A percentile compares a stretch with the other conserved stretches of the same genome.
These are phyloP conservation scores for Aquilaria yunnanensis DNA, from an alignment of 345 rosid species.

Conservation along the genomic window DNA sequence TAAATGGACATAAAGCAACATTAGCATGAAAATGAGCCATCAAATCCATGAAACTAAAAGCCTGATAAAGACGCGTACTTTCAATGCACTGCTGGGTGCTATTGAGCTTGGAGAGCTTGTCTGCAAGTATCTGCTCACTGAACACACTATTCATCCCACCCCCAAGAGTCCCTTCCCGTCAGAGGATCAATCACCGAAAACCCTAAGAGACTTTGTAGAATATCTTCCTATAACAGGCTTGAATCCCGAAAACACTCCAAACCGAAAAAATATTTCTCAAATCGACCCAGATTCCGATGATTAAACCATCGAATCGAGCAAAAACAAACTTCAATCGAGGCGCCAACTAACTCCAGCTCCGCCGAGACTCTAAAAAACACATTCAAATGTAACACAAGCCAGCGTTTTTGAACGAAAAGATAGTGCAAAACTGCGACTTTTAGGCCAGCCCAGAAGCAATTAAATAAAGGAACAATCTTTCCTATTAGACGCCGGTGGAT, in stretches of 20 bases:
- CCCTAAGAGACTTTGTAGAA: conserved; percentile 1
- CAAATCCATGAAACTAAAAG: too few species aligned
- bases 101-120: conserved; percentile 96
- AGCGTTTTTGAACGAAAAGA: too few species aligned
- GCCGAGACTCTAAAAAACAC: too few species aligned
- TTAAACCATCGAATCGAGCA: conserved; percentile 11
- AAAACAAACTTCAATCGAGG: background rate
- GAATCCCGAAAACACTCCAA: background rate
- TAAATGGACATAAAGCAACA: too few species aligned
- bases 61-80: conserved; percentile 54
- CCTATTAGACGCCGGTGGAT: too few species aligned
- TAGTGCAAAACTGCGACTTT: too few species aligned
- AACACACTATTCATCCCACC: conserved; percentile 88
- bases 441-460: too few species aligned
- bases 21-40: too few species aligned
- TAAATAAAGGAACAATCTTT: too few species aligned
- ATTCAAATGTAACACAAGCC: too few species aligned
- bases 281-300: conserved; percentile 10
- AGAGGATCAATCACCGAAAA: background rate
- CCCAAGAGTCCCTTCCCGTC: conserved; percentile 6
- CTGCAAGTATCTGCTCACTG: conserved; percentile 89
- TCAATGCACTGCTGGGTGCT: conserved; percentile 96
- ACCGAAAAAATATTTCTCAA: conserved; percentile 1
- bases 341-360: too few species aligned
- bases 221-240: background rate